phyloP scores from a whole-genome alignment of 371 early-diverging fungal genomes.

The Syncephalis fuscata region DNA sequence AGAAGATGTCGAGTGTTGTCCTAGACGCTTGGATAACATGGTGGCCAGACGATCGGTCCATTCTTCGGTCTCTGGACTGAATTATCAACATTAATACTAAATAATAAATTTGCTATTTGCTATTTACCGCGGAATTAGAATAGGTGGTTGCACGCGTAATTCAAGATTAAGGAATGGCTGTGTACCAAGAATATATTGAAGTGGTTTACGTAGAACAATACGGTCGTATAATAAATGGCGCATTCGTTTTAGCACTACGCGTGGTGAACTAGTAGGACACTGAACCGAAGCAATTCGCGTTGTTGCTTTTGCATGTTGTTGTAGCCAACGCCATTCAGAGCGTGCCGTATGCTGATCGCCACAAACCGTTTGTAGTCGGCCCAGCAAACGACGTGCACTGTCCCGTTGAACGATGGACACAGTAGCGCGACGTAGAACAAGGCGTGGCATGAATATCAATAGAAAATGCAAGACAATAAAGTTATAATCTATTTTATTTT shows the following conservation, averaged over 20 bases:
- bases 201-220: constrained; percentile 39
- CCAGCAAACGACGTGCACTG: too few species aligned
- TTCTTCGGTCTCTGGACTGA: constrained; percentile 86
- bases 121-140: constrained; percentile 62
- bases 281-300: too few species aligned
- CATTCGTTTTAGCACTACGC: not conserved
- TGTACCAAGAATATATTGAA: constrained; percentile 71
- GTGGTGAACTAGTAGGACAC: too few species aligned
- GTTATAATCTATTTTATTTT: too few species aligned
- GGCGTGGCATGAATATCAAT: too few species aligned
- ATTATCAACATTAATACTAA: not conserved
- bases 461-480: too few species aligned
- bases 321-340: too few species aligned
- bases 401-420: too few species aligned
- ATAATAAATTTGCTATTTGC: not conserved
- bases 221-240: constrained; percentile 21
- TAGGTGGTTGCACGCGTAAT: constrained; percentile 48
- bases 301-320: too few species aligned
- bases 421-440: too few species aligned
- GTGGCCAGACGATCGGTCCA: constrained; percentile 46
- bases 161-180: constrained; percentile 26
- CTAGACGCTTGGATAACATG: constrained; percentile 11
- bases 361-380: too few species aligned
- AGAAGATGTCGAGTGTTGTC: not conserved
- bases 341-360: too few species aligned